Conservation (phyloP, 768 basidiomycete genomes). For the Gelatoporia subvermispora region DNA sequence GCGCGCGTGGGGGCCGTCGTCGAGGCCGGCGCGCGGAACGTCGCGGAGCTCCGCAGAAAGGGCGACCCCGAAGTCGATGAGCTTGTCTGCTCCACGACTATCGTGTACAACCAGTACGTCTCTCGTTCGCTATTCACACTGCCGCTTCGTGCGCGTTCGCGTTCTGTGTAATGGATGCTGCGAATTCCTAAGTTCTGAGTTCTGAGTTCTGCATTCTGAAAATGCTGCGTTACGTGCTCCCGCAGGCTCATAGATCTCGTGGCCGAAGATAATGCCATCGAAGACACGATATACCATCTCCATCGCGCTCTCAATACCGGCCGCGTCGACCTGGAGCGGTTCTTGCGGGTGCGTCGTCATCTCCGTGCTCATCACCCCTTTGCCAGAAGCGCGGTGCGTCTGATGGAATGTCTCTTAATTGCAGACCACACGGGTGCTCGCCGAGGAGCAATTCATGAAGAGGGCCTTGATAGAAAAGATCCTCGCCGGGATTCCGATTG, state of each 20-base stretch:
- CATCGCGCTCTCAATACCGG: slow-evolving; percentile 89
- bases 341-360: slow-evolving; percentile 67
- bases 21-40: slow-evolving; percentile 61
- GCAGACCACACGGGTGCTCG: slow-evolving; percentile 79
- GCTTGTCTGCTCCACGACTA: slow-evolving; percentile 89
- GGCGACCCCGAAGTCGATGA: slow-evolving; percentile 96
- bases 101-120: slow-evolving; percentile 94
- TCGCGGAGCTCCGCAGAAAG: slow-evolving; percentile 72
- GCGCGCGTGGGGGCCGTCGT: slow-evolving; percentile 62
- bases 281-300: slow-evolving; percentile 96
- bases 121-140: slow-evolving; percentile 15
- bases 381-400: slow-evolving; percentile 3
- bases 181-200: no score
- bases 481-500: slow-evolving; percentile 51
- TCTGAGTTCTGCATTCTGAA: not conserved
- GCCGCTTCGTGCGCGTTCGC: not conserved
- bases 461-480: slow-evolving; percentile 94
- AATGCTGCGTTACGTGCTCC: not conserved
- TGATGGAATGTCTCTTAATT: slow-evolving; percentile 8
- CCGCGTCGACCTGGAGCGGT: slow-evolving; percentile 90
- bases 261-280: slow-evolving; percentile 99
- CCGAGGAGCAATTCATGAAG: slow-evolving; percentile 97
- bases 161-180: not conserved
- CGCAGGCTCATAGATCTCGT: slow-evolving; percentile 86
- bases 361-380: slow-evolving; percentile 6